Conservation (phyloP, 2,329 filamentous ascomycete species). For the Pseudogymnoascus sp. region DNA sequence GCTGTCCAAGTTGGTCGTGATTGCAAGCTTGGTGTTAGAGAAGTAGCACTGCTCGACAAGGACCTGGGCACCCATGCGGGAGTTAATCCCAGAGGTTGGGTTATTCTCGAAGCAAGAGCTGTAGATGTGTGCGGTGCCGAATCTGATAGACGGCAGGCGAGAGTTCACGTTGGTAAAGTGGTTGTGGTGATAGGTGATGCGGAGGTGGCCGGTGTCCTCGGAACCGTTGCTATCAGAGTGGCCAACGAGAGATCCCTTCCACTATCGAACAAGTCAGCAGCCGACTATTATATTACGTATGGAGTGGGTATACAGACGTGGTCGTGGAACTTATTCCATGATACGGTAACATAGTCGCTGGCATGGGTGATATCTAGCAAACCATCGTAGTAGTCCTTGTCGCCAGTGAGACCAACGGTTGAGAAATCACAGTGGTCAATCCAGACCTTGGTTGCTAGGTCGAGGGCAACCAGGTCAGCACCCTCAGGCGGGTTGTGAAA, state of each 20-base stretch:
- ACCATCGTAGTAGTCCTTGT: conserved; percentile 39
- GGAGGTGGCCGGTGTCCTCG: conserved; percentile 25
- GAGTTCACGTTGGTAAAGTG: conserved; percentile 22
- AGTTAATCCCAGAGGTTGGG: conserved; percentile 47
- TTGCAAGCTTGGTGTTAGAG: conserved; percentile 1
- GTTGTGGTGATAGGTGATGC: conserved; percentile 24
- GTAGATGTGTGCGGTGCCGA: conserved; percentile 58
- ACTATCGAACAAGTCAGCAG: neutral
- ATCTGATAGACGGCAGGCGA: conserved; percentile 51
- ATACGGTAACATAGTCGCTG: conserved; percentile 38
- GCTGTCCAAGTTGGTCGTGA: neutral
- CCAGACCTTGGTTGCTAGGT: conserved; percentile 33
- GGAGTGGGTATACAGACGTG: conserved; percentile 23
- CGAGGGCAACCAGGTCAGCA: conserved; percentile 42
- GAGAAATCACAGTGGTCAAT: conserved; percentile 25
- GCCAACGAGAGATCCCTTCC: conserved; percentile 25
- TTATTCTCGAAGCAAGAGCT: conserved; percentile 42
- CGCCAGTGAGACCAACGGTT: conserved; percentile 29
- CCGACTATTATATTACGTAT: neutral
- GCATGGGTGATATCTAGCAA: conserved; percentile 39
- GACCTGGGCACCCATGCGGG: conserved; percentile 48
- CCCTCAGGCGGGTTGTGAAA: conserved; percentile 38
- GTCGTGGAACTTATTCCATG: conserved; percentile 38
- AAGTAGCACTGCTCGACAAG: conserved; percentile 38
- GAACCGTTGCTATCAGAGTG: conserved; percentile 25